phyloP scores from a whole-genome alignment of 495 filamentous ascomycete species.

The Alectoria sarmentosa region DNA sequence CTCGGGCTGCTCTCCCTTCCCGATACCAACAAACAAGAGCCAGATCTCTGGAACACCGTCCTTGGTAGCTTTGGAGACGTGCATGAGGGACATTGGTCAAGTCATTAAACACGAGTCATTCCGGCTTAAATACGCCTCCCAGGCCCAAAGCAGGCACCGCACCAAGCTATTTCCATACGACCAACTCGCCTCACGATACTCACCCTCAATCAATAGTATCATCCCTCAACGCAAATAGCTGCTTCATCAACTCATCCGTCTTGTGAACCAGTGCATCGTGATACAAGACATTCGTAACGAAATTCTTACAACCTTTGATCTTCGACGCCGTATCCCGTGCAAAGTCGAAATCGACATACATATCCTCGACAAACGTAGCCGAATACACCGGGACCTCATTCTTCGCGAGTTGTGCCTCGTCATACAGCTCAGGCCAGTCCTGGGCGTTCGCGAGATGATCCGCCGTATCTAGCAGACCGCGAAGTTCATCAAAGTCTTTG shows the following conservation, averaged over 20 bases:
- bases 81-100: too few relatives aligned
- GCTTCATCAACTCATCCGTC: slow-evolving; percentile 64
- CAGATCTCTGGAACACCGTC: too few relatives aligned
- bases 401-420: slow-evolving; percentile 58
- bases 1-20: too few relatives aligned
- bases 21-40: too few relatives aligned
- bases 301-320: slow-evolving; percentile 72
- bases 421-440: slow-evolving; percentile 73
- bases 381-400: slow-evolving; percentile 89
- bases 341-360: slow-evolving; percentile 82
- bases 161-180: background rate
- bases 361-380: slow-evolving; percentile 80
- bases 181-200: background rate
- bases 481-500: slow-evolving; percentile 64
- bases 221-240: slow-evolving; percentile 63
- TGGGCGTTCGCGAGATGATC: slow-evolving; percentile 57
- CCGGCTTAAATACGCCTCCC: background rate
- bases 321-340: slow-evolving; percentile 63
- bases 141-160: background rate
- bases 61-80: too few relatives aligned
- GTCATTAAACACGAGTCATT: too few relatives aligned
- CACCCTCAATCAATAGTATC: slow-evolving; percentile 56
- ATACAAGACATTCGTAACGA: slow-evolving; percentile 78
- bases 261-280: slow-evolving; percentile 72
- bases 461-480: slow-evolving; percentile 54